Conservation (phyloP, 345 rosid genomes). For the Euphorbia peplus region DNA sequence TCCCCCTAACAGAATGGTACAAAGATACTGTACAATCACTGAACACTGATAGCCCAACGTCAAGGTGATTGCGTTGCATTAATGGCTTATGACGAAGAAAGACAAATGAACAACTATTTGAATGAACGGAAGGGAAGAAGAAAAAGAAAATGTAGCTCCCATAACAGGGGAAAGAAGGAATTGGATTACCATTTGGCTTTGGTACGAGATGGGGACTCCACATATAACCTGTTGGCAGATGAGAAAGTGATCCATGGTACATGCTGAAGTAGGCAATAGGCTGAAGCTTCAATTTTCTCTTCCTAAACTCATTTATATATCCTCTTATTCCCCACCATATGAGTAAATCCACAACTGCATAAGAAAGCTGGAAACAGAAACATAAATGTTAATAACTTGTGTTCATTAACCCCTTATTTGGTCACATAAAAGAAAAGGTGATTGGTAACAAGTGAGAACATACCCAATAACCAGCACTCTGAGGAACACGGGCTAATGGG, state of each 20-base stretch:
- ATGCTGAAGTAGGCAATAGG: slow-evolving; percentile 95
- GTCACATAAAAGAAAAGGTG: slow-evolving; percentile 1
- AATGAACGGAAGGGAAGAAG: background rate
- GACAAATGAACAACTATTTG: background rate
- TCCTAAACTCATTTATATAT: slow-evolving; percentile 90
- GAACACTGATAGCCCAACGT: background rate
- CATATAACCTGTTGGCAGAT: slow-evolving; percentile 95
- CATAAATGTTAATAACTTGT: slow-evolving; percentile 14
- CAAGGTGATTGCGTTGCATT: background rate
- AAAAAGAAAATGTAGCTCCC: background rate
- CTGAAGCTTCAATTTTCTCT: slow-evolving; percentile 72
- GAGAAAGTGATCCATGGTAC: slow-evolving; percentile 91
- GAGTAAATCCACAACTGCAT: slow-evolving; percentile 86
- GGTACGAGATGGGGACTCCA: slow-evolving; percentile 98
- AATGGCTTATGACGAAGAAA: background rate
- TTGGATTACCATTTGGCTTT: slow-evolving; percentile 72
- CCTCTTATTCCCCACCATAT: slow-evolving; percentile 98
- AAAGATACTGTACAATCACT: too few relatives aligned
- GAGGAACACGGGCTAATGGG: slow-evolving; percentile 95
- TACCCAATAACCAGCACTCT: slow-evolving; percentile 97
- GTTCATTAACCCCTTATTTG: background rate
- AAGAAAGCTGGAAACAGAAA: slow-evolving; percentile 65
- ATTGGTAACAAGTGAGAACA: slow-evolving; percentile 19
- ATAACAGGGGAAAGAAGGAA: background rate
- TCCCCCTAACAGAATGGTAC: background rate